Percentiles rank a stretch among this genome's conserved stretches.
Evolutionary conservation across 441 rosid genomes (phyloP).

Genomic region (Adansonia madagascariensis): DNA sequence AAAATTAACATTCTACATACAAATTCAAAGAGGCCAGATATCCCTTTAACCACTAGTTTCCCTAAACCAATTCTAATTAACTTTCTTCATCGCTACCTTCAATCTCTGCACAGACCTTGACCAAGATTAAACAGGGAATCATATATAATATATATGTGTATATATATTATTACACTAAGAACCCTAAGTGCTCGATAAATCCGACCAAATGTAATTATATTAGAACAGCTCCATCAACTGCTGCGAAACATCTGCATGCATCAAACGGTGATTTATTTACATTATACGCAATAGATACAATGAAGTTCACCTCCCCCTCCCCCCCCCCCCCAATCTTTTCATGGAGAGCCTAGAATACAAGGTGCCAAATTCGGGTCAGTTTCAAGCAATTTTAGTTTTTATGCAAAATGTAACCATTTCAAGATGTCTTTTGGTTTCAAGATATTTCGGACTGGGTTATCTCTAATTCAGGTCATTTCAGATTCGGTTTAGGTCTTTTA

Average conservation of each 20-base stretch:
- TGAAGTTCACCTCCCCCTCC: neutral
- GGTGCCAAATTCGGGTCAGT: neutral
- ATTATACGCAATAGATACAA: neutral
- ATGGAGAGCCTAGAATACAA: neutral
- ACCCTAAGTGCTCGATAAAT: neutral
- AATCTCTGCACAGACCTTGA: conserved; percentile 8
- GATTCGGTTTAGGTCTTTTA: neutral
- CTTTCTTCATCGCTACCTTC: neutral
- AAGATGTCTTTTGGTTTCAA: neutral
- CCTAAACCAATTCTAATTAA: neutral
- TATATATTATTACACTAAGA: neutral
- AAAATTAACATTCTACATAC: too few species aligned
- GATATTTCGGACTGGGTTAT: neutral
- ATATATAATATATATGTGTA: neutral
- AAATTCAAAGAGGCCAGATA: neutral
- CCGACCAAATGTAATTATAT: neutral
- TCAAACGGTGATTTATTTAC: neutral
- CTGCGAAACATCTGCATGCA: conserved; percentile 63
- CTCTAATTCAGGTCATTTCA: neutral
- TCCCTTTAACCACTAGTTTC: neutral
- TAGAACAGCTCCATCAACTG: conserved; percentile 77
- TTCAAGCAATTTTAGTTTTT: neutral
- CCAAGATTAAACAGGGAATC: neutral
- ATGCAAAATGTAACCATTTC: neutral
- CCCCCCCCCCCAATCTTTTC: neutral